A percentile compares a stretch with the other conserved stretches of the same genome.
Evolutionary conservation across 1,284 basidiomycete genomes (phyloP).

Genomic region (Exobasidium cylindrosporum): DNA sequence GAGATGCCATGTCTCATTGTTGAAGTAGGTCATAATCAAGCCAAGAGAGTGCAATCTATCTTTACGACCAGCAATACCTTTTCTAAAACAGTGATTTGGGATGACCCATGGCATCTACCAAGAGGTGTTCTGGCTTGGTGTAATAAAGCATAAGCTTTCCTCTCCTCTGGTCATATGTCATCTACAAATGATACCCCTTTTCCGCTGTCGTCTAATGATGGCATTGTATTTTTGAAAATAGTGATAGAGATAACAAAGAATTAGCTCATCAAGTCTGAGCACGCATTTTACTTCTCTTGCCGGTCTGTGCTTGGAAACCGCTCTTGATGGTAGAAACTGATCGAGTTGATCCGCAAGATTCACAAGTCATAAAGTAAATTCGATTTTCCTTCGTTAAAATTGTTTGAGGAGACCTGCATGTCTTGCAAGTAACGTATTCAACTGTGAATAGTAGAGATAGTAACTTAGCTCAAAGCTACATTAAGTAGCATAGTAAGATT

Average conservation of each 20-base stretch:
- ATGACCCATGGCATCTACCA: background rate
- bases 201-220: no score
- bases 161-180: no score
- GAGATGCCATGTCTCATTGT: background rate
- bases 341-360: conserved; percentile 84
- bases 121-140: background rate
- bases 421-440: conserved; percentile 99
- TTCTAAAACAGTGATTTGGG: background rate
- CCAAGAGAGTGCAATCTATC: background rate
- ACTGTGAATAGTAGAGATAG: conserved; percentile 62
- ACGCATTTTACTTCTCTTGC: conserved; percentile 14
- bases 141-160: background rate
- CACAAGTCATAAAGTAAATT: conserved; percentile 98
- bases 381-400: conserved; percentile 95
- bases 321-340: conserved; percentile 97
- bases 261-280: conserved; percentile 11
- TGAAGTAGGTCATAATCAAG: conserved; percentile 9
- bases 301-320: conserved; percentile 79
- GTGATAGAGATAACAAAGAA: background rate
- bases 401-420: conserved; percentile 97
- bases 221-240: background rate
- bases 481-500: conserved; percentile 6
- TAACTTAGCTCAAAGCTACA: no score
- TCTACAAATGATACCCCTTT: no score
- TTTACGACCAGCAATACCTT: background rate